Base-by-base conservation (phyloP, 2,329 filamentous ascomycete genomes). In the Monilinia polystroma region DNA sequence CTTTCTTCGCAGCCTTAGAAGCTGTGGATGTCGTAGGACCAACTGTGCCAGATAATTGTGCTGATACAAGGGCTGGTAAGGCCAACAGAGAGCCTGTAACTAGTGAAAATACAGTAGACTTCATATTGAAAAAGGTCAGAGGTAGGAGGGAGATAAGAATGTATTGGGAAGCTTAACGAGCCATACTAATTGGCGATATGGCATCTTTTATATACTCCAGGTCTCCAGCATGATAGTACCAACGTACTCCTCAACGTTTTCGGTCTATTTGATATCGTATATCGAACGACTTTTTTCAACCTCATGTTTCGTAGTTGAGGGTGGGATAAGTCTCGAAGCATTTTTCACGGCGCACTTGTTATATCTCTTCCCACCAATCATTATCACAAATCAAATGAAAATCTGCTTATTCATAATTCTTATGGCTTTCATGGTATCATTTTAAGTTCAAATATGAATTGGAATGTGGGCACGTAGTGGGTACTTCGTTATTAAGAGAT, bases 1-100 rank as follows among this genome's bases (percentile, higher is more conserved):
- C 59, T 66, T 73, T 72, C 8, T n/a, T 66, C 10, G 70, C 68
- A 12, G 65, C 68, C 51, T 75, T 75, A 2, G 64, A n/a, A n/a
- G 70, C 71, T 4, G 68, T 70, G 11, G 68, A 66, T 4, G 73
- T 74, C 10, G 69, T 70, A 23, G 73, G 74, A 11, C 73, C 74
- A 47, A 75, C 73, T 53, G 69, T 68, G 10, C 71, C 71, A 12
- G 69, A 71, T 43, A 73, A 68, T 38, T 73, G 72, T 23, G 69
- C 71, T 4, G 63, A 45, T 20, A 66, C 67, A 16, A 72, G 49
- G 35, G 66, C 41, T 20, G 66, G 64, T 6, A 71, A 38, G 20
- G 51, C 66, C 38, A 66, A 43, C 58, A 58, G 38, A 47, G 56
- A 64, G 45, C 66, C 52, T 32, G 64, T 38, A 54, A 57, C 38